Evolutionary conservation across 2,329 filamentous ascomycete genomes (phyloP).

Genomic region (Phaeosphaeriaceae sp.): DNA sequence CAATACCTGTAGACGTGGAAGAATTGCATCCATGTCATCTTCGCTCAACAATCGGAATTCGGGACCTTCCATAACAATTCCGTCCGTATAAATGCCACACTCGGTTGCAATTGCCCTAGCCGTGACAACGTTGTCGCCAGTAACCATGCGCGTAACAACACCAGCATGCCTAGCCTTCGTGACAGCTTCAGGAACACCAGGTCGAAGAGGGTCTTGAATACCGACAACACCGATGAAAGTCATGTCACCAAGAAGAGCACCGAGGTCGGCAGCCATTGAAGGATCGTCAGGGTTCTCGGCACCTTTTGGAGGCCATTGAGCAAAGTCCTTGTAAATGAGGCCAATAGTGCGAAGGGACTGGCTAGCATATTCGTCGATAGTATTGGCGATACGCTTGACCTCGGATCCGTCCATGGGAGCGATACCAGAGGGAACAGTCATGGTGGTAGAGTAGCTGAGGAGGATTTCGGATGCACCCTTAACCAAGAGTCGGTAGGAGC

Average conservation of each 20-base stretch:
- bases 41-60: conserved; percentile 74
- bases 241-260: conserved; percentile 73
- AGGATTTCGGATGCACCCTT: conserved; percentile 60
- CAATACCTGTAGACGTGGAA: conserved; percentile 70
- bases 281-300: conserved; percentile 64
- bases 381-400: conserved; percentile 59
- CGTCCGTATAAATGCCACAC: conserved; percentile 74
- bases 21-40: conserved; percentile 60
- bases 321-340: conserved; percentile 81
- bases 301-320: conserved; percentile 75
- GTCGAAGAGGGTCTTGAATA: conserved; percentile 79
- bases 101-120: conserved; percentile 78
- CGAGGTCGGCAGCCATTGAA: conserved; percentile 63
- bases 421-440: conserved; percentile 38
- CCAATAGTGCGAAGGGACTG: conserved; percentile 84
- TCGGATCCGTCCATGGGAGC: conserved; percentile 60
- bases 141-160: conserved; percentile 85
- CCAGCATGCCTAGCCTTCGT: conserved; percentile 74
- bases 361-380: conserved; percentile 71
- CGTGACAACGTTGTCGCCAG: conserved; percentile 79
- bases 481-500: conserved; percentile 62
- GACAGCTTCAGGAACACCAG: conserved; percentile 75
- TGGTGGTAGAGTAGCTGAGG: conserved; percentile 53
- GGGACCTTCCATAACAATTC: conserved; percentile 77
- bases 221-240: conserved; percentile 75